Evolutionary conservation across 306 rosid genomes (phyloP).

Genomic region (Oemleria cerasiformis): DNA sequence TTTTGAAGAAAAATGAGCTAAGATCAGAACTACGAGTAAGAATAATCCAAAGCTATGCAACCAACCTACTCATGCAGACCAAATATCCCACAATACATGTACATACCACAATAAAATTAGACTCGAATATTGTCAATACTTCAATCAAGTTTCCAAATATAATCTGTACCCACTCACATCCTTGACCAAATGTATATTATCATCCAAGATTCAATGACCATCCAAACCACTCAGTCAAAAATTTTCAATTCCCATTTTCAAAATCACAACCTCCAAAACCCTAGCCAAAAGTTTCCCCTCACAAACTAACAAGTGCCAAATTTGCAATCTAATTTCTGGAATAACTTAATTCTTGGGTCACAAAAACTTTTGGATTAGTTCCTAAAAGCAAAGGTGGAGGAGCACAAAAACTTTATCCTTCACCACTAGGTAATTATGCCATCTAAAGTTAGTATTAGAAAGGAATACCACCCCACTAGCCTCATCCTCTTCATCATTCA

Average conservation of each 20-base stretch:
- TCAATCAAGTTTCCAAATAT: background rate
- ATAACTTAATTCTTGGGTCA: background rate
- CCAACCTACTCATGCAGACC: background rate
- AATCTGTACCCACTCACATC: background rate
- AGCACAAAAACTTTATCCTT: too few relatives aligned
- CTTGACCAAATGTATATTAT: background rate
- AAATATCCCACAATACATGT: background rate
- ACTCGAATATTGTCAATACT: background rate
- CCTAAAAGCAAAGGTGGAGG: too few relatives aligned
- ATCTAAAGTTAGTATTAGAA: too few relatives aligned
- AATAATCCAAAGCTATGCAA: background rate
- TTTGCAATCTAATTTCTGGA: background rate
- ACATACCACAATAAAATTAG: background rate
- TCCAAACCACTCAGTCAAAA: background rate
- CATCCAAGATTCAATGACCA: background rate
- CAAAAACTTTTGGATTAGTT: too few relatives aligned
- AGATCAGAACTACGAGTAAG: background rate
- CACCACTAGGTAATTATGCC: too few relatives aligned
- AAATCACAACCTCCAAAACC: conserved; percentile 8
- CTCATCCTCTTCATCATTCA: too few relatives aligned
- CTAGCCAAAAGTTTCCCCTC: background rate
- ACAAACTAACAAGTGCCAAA: conserved; percentile 1
- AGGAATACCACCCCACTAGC: too few relatives aligned
- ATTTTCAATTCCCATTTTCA: background rate
- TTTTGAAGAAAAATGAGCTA: conserved; percentile 17